Base-by-base conservation (phyloP, 306 rosid species). In the Prunus mume region DNA sequence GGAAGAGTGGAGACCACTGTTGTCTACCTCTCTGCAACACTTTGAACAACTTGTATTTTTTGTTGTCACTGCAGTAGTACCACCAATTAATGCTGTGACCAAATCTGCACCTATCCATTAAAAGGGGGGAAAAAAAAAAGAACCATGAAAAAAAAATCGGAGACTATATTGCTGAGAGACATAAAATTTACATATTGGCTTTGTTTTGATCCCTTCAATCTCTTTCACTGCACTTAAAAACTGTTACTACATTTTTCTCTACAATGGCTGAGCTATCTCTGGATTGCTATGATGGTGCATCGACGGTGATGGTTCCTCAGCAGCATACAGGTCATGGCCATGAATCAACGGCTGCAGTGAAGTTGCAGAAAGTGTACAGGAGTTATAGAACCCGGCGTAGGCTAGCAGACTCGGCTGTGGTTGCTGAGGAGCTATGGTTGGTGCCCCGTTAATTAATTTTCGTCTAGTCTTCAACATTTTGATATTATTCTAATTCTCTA, bases 301-400 rank as follows among this genome's bases (percentile, higher is more conserved):
- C 73, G 17, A 28, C 17, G 18, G 65, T 8, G 25, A 30, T 5
- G 72, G 55, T 27, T 80, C 51, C 75, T 67, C 66, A 50, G 46
- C 66, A 50, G 46, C 25, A 41, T 3, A 9, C 47, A 68, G 12
- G 5, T 24, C 34, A 9, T 14, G 58, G 45, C 24, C 19, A 30
- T 19, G 77, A 34, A 18, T 58, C 80, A 12, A 69, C 30, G 10
- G 86, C 88, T 28, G 88, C 88, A 19, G 80, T 85, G 80, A 85
- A 73, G 72, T 55, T 85, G 82, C 86, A 85, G 79, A 85, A 85
- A 65, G 88, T 85, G 55, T 85, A 82, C 67, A 72, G 82, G 43
- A 85, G 88, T 61, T 85, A 79, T 34, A 68, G 82, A 20, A 82
- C 86, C 24, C 24, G 88, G 14, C 77, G 82, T 9, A 73, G 80